phyloP scores from a whole-genome alignment of 2,329 filamentous ascomycete genomes.

The Simplicillium aogashimaense region DNA sequence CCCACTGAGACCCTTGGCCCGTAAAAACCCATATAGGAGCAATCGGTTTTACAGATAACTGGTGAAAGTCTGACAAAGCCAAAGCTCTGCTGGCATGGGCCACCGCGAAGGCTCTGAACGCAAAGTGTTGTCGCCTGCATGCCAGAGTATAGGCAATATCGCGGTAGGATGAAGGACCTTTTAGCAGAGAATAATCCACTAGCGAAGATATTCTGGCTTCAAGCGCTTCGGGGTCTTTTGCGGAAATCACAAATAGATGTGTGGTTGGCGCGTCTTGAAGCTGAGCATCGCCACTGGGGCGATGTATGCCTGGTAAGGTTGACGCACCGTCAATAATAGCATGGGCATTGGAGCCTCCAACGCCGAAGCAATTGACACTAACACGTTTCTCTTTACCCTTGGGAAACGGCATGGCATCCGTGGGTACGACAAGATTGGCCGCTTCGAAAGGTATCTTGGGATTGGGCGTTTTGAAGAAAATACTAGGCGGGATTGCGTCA shows the following conservation, averaged over 20 bases:
- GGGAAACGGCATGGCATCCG: conserved; percentile 15
- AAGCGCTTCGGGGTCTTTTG: neutral
- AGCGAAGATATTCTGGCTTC: neutral
- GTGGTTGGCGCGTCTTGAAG: neutral
- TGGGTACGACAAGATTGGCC: conserved; percentile 14
- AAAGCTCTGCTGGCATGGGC: neutral
- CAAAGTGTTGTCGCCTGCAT: conserved; percentile 7
- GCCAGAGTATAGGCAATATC: conserved; percentile 14
- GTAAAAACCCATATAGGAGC: conserved; percentile 13
- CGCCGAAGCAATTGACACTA: conserved; percentile 27
- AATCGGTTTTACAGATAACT: neutral
- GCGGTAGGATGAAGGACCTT: neutral
- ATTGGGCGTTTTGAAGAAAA: conserved; percentile 18
- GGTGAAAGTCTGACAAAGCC: neutral
- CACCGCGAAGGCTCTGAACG: conserved; percentile 9
- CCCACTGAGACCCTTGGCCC: conserved; percentile 26
- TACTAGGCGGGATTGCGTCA: conserved; percentile 19
- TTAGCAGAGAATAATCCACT: neutral
- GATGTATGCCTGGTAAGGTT: neutral
- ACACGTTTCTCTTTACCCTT: conserved; percentile 13
- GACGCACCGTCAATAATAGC: conserved; percentile 13
- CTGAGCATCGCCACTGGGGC: neutral
- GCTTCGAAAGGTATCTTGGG: conserved; percentile 15
- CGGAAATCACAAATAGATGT: neutral
- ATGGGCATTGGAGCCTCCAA: conserved; percentile 28